Base-by-base conservation (phyloP, 305 asterid species). In the Fraxinus baroniana region DNA sequence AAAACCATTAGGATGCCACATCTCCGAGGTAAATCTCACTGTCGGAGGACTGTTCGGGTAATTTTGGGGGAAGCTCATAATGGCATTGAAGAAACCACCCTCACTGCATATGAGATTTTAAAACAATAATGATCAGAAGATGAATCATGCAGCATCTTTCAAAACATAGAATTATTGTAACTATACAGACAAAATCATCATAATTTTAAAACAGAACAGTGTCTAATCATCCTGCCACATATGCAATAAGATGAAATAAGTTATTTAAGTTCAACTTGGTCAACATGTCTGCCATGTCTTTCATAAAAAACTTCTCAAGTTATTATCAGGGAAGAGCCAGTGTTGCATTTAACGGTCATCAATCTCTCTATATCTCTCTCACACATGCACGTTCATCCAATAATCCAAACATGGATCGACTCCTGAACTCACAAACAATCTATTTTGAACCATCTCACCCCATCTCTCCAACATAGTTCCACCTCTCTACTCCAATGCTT, bases 1-100 rank as follows among this genome's bases (percentile, higher is more conserved):
- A 18, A 70, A 76, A 97, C 99, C 98, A 92, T 96, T 96, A 62
- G 99, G 99, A 88, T 96, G 99, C 99, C 99, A 94, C 73, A 97
- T 81, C 84, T 97, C 99, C 26, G 99, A 93, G 77, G 98, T 92
- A 89, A 97, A 97, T 84, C 91, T 92, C 88, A 97, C 95, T 28
- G 97, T 87, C 78, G 99, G 98, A 89, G 99, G 99, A 88, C 95
- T 97, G 83, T 94, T 93, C 1, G 99, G 99, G 85, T 97, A 97
- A 84, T 97, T 90, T 74, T 89, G 87, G 55, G 98, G 99, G 87
- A 97, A 97, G 80, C 89, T 92, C 98, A 97, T 97, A 78, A 97
- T 92, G 17, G 99, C 98, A 87, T 97, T 94, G 90, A 94, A 97
- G 89, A 94, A 97, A 22, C 99, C 99, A 76, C 99, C 99, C 79